Evolutionary conservation across 352 stramenopile species (phyloP).

Genomic region (Phytophthora ohioensis): DNA sequence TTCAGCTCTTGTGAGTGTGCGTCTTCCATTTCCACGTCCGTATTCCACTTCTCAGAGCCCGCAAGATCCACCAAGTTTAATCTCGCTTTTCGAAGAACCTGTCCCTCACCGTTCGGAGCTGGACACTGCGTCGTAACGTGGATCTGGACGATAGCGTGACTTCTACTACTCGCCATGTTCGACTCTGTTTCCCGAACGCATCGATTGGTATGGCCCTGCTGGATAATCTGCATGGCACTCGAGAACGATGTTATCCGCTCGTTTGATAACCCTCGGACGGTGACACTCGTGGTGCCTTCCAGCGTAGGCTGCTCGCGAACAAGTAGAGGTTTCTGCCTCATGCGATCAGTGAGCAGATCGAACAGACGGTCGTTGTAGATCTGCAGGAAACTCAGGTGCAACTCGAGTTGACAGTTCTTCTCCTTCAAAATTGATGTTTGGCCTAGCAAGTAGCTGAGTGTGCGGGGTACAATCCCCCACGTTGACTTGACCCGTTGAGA

Average conservation of each 20-base stretch:
- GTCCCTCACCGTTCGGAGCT: conserved; percentile 41
- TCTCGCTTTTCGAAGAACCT: conserved; percentile 54
- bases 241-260: conserved; percentile 49
- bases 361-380: conserved; percentile 96
- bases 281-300: conserved; percentile 64
- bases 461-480: conserved; percentile 87
- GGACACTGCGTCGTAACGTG: conserved; percentile 61
- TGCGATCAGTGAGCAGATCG: conserved; percentile 86
- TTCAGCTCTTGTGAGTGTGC: conserved; percentile 83
- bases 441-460: conserved; percentile 75
- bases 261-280: conserved; percentile 68
- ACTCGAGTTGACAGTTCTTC: conserved; percentile 38
- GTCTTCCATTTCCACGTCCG: conserved; percentile 74
- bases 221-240: conserved; percentile 66
- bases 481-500: conserved; percentile 23
- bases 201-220: conserved; percentile 60
- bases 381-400: conserved; percentile 92
- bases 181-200: conserved; percentile 85
- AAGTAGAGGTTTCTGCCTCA: conserved; percentile 72
- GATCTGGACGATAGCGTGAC: conserved; percentile 93
- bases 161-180: conserved; percentile 90
- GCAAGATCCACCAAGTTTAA: conserved; percentile 86
- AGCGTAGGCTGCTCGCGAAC: conserved; percentile 68
- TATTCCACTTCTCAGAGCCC: conserved; percentile 89
- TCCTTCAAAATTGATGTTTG: conserved; percentile 14